Conservation (phyloP, 1,139 yeast genomes). For the Hemisphaericaspora subhashii region DNA sequence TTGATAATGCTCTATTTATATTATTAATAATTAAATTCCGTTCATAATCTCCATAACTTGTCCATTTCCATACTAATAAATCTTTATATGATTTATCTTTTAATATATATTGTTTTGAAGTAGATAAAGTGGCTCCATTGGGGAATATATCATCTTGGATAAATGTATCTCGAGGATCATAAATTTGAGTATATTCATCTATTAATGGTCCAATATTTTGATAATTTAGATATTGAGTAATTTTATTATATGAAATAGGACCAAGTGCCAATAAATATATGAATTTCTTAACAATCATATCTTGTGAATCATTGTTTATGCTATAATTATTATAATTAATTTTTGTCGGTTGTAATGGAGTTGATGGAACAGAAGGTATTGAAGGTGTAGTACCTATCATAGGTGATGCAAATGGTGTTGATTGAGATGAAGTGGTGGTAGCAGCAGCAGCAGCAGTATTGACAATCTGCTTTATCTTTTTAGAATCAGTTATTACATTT, state of each 20-base stretch:
- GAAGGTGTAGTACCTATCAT: constrained; percentile 2
- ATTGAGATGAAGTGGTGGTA: constrained; percentile 14
- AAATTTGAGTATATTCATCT: constrained; percentile 28
- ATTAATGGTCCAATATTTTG: constrained; percentile 14
- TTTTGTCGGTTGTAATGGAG: background rate
- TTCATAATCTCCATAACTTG: constrained; percentile 31
- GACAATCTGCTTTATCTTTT: constrained; percentile 24
- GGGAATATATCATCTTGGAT: constrained; percentile 37
- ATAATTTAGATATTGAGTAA: constrained; percentile 11
- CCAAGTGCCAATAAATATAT: constrained; percentile 40
- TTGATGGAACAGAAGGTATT: background rate
- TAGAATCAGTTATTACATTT: constrained; percentile 33
- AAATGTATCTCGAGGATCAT: constrained; percentile 34
- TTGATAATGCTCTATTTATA: constrained; percentile 39
- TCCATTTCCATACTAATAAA: constrained; percentile 42
- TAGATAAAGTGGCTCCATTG: constrained; percentile 8
- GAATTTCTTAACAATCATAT: constrained; percentile 26
- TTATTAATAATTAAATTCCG: constrained; percentile 33
- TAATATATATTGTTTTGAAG: constrained; percentile 22
- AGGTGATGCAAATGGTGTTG: constrained; percentile 7
- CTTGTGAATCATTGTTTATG: constrained; percentile 27
- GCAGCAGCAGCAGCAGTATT: constrained; percentile 3
- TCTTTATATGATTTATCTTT: constrained; percentile 48
- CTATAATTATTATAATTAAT: background rate
- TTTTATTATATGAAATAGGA: constrained; percentile 25